Evolutionary conservation across 1,284 basidiomycete genomes (phyloP), one percentile per base, ranked within the genome.

Genomic region (Cystobasidiaceae sp.): DNA sequence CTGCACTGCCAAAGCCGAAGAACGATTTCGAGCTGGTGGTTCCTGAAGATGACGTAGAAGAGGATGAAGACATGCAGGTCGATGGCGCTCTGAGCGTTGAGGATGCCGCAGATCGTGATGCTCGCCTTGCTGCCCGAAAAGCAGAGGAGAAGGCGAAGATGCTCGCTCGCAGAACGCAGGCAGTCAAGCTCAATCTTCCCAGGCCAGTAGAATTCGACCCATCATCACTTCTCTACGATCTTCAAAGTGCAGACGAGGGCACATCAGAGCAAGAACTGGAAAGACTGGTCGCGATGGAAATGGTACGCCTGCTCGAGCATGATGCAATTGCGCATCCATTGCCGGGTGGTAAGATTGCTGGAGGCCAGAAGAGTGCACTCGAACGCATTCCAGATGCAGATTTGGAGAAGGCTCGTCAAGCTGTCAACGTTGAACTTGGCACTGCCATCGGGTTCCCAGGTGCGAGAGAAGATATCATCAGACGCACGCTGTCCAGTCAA

Each of bases 1-100:
- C 83, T 75, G 86, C 79, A 68, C 81, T 99, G 17, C 96, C 96
- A 0, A 86, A 86, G 70, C 93, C 96, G 0, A 92, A 97, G 79
- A 98, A 98, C 77, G 94, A 98, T 77, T 98, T 97, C 73, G 93
- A 98, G 77, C 80, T 99, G 45, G 84, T 94, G 25, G 86, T 97
- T 4, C 91, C 91, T 4, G 90, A 92, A 70, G 87, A 89, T 25
- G 91, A 92, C 2, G 77, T 76, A 21, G 79, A 78, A 8, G 80
- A 76, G 23, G 78, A 76, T n/a, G 77, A 77, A 33, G 74, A 71
- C 8, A 77, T 74, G 4, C 74, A 75, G 13, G 58, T 70, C 3
- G 60, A 52, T 34, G 48, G 30, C 11, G 69, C 71, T 65, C 65
- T 83, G 67, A 78, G 81, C 0, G 88, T 87, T 71, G 90, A 94